Evolutionary conservation across 306 rosid genomes (phyloP), one percentile per base, ranked within the genome.

Genomic region (Oemleria cerasiformis): DNA sequence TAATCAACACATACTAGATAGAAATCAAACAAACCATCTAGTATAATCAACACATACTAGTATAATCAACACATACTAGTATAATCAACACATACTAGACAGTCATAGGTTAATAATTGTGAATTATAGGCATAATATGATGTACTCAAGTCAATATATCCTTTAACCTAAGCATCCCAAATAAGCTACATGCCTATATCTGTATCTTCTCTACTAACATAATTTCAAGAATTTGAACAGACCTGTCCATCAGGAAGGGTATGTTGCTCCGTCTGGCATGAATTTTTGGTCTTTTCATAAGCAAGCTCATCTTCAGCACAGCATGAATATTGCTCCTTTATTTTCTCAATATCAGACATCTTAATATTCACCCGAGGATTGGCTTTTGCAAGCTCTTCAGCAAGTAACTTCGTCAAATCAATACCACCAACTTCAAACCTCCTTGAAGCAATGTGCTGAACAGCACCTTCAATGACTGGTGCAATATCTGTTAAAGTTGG

Each of bases 221-320:
- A 59, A 16, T 21, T 38, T 15, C 65, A 23, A 39, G 5, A 9
- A 42, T 5, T 70, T 57, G 57, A 42, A 62, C 68, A 77, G 42
- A 89, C 98, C 96, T 94, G 98, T 83, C 98, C 98, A 79, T 94
- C 98, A 55, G 98, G 98, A 77, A 94, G 97, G 70, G 87, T 87
- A 65, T 91, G 97, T 59, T 83, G 82, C 86, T 94, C 98, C 59
- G 79, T 65, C 68, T 84, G 90, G 73, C 92, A 89, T 51, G 90
- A 84, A 64, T 17, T 65, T 70, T 75, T 73, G 44, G 78, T 86
- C 82, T 94, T 89, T 41, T 65, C 85, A 79, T 94, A 94, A 71
- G 96, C 98, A 69, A 89, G 81, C 65, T 89, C 97, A 65, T 94
- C 98, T 79, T 91, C 98, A 75, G 91, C 97, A 76, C 98, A 94